Conservation (phyloP, 75 land plant genomes). For the Larix kaempferi region DNA sequence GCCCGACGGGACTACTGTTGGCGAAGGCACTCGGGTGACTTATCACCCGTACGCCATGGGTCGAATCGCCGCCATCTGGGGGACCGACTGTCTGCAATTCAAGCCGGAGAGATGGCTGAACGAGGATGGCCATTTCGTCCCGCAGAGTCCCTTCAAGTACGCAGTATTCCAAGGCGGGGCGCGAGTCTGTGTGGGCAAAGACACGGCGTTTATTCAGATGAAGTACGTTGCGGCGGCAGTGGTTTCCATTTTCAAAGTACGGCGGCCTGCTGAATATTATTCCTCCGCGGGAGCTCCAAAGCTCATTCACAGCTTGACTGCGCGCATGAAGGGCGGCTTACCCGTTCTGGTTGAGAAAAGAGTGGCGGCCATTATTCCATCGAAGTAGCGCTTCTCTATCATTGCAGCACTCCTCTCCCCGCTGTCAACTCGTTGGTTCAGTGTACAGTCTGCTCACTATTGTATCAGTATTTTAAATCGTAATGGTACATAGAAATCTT, state of each 20-base stretch:
- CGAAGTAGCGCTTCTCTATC: too few species aligned
- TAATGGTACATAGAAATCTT: too few species aligned
- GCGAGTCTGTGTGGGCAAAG: constrained; percentile 43
- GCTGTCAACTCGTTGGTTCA: too few species aligned
- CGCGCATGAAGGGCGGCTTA: background rate
- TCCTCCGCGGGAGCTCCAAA: background rate
- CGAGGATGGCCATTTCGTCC: constrained; percentile 8
- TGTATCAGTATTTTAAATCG: too few species aligned
- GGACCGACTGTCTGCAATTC: constrained; percentile 22
- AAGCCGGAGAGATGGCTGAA: constrained; percentile 44
- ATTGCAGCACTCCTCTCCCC: too few species aligned
- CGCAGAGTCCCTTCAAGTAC: constrained; percentile 30
- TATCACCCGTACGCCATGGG: constrained; percentile 74
- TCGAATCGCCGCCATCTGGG: constrained; percentile 42
- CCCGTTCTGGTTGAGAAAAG: background rate
- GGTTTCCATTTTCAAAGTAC: background rate
- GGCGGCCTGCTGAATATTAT: background rate
- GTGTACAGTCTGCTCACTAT: too few species aligned
- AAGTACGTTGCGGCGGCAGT: constrained; percentile 29
- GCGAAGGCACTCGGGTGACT: constrained; percentile 38
- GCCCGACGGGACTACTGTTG: constrained; percentile 58
- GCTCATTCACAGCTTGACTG: background rate
- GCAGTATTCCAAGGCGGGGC: constrained; percentile 39
- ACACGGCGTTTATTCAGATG: constrained; percentile 38
- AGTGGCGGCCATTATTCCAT: too few species aligned